These are phyloP conservation scores for Exophiala bonariae DNA, from an alignment of 2,329 filamentous ascomycete genomes.

Conservation along the genomic window DNA sequence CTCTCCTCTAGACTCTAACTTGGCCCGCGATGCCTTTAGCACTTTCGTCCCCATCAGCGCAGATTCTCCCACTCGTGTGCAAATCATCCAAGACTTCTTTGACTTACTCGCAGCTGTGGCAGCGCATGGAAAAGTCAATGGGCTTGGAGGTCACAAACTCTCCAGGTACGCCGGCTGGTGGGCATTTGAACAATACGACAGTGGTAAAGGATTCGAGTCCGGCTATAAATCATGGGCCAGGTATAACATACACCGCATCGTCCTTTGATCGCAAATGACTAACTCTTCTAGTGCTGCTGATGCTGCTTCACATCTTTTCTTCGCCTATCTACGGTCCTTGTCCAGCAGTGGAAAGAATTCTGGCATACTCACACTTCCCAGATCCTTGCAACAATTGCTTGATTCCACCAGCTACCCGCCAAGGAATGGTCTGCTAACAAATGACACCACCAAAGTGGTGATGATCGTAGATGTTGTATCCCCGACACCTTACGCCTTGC, in stretches of 20 bases:
- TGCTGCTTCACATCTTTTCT: constrained; percentile 95
- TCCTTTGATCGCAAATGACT: not conserved
- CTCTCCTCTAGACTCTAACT: constrained; percentile 71
- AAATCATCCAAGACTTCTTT: constrained; percentile 95
- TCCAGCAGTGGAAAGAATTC: constrained; percentile 68
- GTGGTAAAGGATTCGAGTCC: constrained; percentile 87
- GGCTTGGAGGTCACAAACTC: constrained; percentile 87
- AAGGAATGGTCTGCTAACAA: constrained; percentile 70
- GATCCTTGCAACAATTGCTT: constrained; percentile 85
- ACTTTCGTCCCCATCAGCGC: constrained; percentile 95
- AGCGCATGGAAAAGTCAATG: constrained; percentile 90
- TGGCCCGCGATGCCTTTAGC: constrained; percentile 89
- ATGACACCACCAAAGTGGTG: constrained; percentile 81
- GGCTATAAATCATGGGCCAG: constrained; percentile 86
- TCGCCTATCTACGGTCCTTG: constrained; percentile 89
- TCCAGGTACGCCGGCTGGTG: constrained; percentile 97
- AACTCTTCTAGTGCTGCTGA: constrained; percentile 72
- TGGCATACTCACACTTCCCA: constrained; percentile 81
- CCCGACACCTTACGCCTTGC: constrained; percentile 85
- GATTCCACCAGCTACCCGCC: constrained; percentile 95
- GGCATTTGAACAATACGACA: constrained; percentile 90
- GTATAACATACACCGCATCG: constrained; percentile 50
- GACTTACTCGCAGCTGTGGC: constrained; percentile 88
- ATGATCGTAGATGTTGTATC: constrained; percentile 98
- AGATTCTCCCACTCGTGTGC: constrained; percentile 78